Conservation (phyloP, 2,329 filamentous ascomycete genomes). For the Aspergillus sp. region DNA sequence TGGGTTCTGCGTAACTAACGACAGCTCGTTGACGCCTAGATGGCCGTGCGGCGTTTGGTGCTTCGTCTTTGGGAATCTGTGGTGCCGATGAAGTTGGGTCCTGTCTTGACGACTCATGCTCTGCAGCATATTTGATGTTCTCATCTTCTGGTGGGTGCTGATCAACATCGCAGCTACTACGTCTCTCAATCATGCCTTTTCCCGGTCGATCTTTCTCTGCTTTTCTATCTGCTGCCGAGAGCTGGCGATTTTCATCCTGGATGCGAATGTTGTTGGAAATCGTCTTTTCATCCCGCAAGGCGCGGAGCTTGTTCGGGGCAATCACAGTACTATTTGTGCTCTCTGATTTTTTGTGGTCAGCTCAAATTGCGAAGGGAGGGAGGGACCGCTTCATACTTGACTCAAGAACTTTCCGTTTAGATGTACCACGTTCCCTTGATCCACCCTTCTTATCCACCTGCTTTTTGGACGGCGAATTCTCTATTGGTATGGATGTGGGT, state of each 20-base stretch:
- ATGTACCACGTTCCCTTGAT: slow-evolving; percentile 7
- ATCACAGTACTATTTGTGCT: slow-evolving; percentile 41
- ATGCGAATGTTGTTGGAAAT: neutral
- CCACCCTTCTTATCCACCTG: slow-evolving; percentile 10
- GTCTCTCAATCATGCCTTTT: neutral
- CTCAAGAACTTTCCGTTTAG: slow-evolving; percentile 31
- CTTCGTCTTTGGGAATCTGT: neutral
- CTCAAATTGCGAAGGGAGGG: neutral
- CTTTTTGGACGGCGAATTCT: slow-evolving; percentile 10
- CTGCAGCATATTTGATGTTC: neutral
- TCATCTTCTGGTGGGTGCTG: neutral
- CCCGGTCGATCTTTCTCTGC: neutral
- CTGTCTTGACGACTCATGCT: neutral
- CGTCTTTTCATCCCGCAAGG: neutral
- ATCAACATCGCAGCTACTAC: neutral
- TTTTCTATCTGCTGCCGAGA: neutral
- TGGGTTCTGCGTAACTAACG: slow-evolving; percentile 76
- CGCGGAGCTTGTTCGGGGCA: slow-evolving; percentile 21
- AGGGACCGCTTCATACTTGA: slow-evolving; percentile 29
- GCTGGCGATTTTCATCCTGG: neutral
- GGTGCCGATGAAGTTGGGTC: neutral
- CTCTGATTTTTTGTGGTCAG: slow-evolving; percentile 30
- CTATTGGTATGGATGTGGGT: slow-evolving; percentile 4
- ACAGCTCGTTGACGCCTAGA: slow-evolving; percentile 59
- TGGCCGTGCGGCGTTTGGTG: slow-evolving; percentile 48